Percentiles rank a stretch among this genome's conserved stretches.
phyloP scores from a whole-genome alignment of 306 rosid species.

The Vicia sativa region DNA sequence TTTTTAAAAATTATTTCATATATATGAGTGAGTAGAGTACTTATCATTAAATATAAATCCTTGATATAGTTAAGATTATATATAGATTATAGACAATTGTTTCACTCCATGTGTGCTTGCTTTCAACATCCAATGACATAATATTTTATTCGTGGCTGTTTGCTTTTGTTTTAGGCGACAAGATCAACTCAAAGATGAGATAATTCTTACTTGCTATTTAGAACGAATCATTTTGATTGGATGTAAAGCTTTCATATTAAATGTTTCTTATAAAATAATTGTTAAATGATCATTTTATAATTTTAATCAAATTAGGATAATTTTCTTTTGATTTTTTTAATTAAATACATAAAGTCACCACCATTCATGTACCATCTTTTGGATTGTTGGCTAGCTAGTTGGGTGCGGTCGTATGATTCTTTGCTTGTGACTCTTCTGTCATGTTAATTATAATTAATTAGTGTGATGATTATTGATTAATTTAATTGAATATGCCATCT shows the following conservation, averaged over 20 bases:
- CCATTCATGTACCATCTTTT: neutral
- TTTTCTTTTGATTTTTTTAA: neutral
- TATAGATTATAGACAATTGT: neutral
- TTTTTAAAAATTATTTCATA: neutral
- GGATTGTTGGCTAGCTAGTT: neutral
- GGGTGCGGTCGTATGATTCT: slow-evolving; percentile 10
- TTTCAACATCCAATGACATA: slow-evolving; percentile 16
- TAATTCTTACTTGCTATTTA: neutral
- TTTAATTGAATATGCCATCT: slow-evolving; percentile 28
- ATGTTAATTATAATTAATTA: slow-evolving; percentile 14
- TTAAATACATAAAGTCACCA: neutral
- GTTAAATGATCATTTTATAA: neutral
- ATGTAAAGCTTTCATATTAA: neutral
- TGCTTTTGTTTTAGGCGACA: slow-evolving; percentile 24
- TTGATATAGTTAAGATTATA: neutral
- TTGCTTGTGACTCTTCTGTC: slow-evolving; percentile 23
- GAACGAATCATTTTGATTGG: slow-evolving; percentile 5
- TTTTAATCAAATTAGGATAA: neutral
- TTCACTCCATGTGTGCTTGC: slow-evolving; percentile 7
- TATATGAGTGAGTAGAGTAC: no score
- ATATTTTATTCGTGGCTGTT: slow-evolving; percentile 2
- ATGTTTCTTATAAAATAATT: no score
- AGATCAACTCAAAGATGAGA: slow-evolving; percentile 13
- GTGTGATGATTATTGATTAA: slow-evolving; percentile 1
- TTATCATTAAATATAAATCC: neutral